phyloP scores from a whole-genome alignment of 306 rosid genomes.

The Malus sylvestris region DNA sequence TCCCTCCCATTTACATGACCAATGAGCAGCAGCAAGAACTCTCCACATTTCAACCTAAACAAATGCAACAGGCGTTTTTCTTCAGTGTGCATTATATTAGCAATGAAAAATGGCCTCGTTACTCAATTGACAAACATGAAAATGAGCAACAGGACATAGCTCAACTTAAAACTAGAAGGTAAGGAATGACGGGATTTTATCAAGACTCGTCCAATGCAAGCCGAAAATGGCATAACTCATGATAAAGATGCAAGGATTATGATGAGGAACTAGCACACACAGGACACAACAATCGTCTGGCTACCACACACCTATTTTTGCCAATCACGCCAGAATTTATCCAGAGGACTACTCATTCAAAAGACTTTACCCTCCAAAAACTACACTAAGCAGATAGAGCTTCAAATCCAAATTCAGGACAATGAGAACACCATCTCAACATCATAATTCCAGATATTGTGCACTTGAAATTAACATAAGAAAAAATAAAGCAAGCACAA shows the following conservation, averaged over 20 bases:
- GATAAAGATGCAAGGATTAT: neutral
- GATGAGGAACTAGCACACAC: neutral
- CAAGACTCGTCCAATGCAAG: neutral
- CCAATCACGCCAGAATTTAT: neutral
- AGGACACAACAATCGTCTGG: neutral
- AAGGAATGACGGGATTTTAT: neutral
- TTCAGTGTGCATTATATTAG: neutral
- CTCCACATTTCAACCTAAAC: constrained; percentile 89
- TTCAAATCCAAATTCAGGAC: neutral
- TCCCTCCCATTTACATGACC: constrained; percentile 88
- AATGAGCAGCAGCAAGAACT: constrained; percentile 72
- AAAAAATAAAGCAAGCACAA: neutral
- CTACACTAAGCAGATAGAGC: neutral
- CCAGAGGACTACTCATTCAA: neutral
- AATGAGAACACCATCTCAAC: neutral
- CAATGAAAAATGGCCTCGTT: neutral
- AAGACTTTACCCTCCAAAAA: neutral
- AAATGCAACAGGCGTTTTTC: neutral
- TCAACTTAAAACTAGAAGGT: neutral
- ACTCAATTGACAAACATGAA: neutral
- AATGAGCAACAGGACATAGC: neutral
- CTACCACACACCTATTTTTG: neutral
- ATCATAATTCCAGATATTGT: neutral
- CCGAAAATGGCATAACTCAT: neutral
- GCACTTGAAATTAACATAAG: neutral